Evolutionary conservation across 139 green algal species (phyloP), one percentile per base, ranked within the genome.

Genomic region (Tetradesmus obliquus): DNA sequence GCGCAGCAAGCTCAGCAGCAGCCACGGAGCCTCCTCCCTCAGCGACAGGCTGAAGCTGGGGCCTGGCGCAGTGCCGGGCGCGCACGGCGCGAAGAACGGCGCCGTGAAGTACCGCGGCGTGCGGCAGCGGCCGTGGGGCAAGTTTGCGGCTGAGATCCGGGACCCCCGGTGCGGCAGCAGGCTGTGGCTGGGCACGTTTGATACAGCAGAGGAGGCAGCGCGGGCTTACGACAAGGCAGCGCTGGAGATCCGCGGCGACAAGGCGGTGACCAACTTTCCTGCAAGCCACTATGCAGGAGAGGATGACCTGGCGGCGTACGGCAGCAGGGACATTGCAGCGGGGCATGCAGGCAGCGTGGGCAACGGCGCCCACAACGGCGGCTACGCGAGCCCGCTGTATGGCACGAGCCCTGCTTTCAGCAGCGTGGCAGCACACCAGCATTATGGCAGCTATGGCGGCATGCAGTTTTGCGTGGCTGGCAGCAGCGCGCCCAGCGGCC

Each of bases 131-230:
- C 97, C 96, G 0, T 99, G 97, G 97, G 97, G 97, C 87, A 99
- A 98, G 92, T 98, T 95, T 91, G 96, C 96, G n/a, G 96, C 96
- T 7, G 96, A 98, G 90, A 98, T 98, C 82, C 92, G 96, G 1
- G 96, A 97, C 86, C 96, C 96, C 6, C 89, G 92, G 58, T 93
- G 92, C 79, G 95, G 96, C 51, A 94, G 92, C 62, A 92, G 97
- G 12, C 87, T 97, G 89, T 99, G 97, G 97, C 94, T 99, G 87
- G 97, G 97, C 79, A 99, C 97, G 7, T 99, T 97, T 94, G 97
- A 99, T 88, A 96, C 95, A 3, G 95, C 97, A 12, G 94, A 97
- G 94, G 96, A 98, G 93, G 97, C 97, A 17, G 97, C 97, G 2
- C 86, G 94, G 22, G 97, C 97, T 12, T 99, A 99, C 86, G 97